These are phyloP conservation scores for Termitomyces sp. DNA, from an alignment of 1,284 basidiomycete species.

Conservation along the genomic window DNA sequence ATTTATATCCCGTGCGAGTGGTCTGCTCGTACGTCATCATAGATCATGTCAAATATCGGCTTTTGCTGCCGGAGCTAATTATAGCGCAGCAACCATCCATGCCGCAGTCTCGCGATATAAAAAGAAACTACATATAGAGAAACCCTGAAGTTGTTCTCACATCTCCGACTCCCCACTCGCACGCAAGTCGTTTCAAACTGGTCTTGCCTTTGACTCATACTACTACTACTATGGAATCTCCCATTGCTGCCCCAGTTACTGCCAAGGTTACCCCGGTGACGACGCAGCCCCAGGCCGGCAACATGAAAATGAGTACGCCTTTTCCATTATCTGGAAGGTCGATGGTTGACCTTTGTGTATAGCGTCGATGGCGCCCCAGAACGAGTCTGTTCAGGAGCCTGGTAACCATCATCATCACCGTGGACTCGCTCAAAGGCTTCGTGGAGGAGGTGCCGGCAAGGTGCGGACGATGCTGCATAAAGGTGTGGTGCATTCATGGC, in stretches of 20 bases:
- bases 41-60: background rate
- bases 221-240: background rate
- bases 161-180: background rate
- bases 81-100: background rate
- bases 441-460: constrained; percentile 59
- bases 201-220: background rate
- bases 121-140: background rate
- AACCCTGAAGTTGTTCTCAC: background rate
- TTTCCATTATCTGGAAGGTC: too few relatives aligned
- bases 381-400: background rate
- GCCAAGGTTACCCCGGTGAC: constrained; percentile 32
- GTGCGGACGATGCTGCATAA: constrained; percentile 25
- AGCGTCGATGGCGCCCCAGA: constrained; percentile 4
- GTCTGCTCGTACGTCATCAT: background rate
- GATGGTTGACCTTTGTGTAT: background rate
- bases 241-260: constrained; percentile 15
- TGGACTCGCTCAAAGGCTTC: constrained; percentile 35
- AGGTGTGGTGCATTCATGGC: background rate
- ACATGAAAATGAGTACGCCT: constrained; percentile 48
- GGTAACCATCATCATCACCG: constrained; percentile 2
- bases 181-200: background rate
- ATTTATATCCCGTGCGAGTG: background rate
- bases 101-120: background rate
- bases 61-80: background rate
- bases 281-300: constrained; percentile 37